Conservation (phyloP, 345 rosid species). For the Mangifera indica region DNA sequence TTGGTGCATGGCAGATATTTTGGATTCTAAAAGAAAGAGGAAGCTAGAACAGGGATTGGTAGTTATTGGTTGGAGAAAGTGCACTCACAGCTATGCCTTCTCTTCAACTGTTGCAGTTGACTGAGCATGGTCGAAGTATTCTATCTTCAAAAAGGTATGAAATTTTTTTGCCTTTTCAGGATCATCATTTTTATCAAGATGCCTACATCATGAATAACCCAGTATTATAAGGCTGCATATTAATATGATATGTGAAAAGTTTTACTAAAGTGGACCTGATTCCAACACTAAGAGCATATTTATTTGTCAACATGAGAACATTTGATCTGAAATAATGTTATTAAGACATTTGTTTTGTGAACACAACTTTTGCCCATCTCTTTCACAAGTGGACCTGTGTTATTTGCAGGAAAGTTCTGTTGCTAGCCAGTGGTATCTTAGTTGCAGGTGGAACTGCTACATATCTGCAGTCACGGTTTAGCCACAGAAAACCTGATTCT, state of each 20-base stretch:
- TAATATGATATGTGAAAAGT: too few relatives aligned
- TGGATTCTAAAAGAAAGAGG: constrained; percentile 24
- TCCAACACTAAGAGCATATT: too few relatives aligned
- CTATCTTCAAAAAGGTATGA: constrained; percentile 81
- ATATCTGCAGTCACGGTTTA: constrained; percentile 57
- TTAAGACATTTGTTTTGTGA: neutral
- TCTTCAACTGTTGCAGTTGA: constrained; percentile 82
- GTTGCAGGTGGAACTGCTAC: constrained; percentile 90
- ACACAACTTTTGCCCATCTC: neutral
- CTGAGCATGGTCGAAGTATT: constrained; percentile 76
- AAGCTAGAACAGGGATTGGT: constrained; percentile 24
- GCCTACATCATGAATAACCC: neutral
- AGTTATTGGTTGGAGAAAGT: constrained; percentile 17
- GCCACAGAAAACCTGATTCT: constrained; percentile 37
- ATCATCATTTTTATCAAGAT: constrained; percentile 2
- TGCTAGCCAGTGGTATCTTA: constrained; percentile 76
- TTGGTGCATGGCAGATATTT: constrained; percentile 33
- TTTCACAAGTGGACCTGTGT: constrained; percentile 3
- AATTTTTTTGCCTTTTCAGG: constrained; percentile 4
- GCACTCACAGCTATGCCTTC: constrained; percentile 66
- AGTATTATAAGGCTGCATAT: too few relatives aligned
- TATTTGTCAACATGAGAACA: too few relatives aligned
- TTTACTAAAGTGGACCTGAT: too few relatives aligned
- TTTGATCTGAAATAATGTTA: neutral
- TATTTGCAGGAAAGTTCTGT: constrained; percentile 61